phyloP scores from a whole-genome alignment of 805 yeast species.

The Myxozyma sirexii region DNA sequence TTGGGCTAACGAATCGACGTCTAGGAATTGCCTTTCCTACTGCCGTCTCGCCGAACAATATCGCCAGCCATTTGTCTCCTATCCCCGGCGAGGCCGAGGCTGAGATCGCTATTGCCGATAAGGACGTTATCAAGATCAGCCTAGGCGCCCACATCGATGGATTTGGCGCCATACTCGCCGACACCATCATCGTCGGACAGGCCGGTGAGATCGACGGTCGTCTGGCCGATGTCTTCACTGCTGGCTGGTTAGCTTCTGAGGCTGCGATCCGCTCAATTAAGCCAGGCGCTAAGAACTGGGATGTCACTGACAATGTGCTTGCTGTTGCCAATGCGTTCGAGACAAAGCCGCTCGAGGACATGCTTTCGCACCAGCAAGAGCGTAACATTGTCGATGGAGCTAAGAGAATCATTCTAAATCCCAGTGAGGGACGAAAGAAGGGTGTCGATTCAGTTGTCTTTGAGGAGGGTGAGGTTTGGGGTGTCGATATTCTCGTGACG shows the following conservation, averaged over 20 bases:
- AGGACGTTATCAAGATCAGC: conserved; percentile 72
- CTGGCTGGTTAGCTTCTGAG: conserved; percentile 78
- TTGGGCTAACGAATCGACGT: not conserved
- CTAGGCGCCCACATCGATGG: conserved; percentile 80
- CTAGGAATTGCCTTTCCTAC: conserved; percentile 72
- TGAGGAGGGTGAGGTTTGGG: conserved; percentile 76
- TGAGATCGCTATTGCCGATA: conserved; percentile 59
- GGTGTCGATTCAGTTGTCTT: conserved; percentile 67
- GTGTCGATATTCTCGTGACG: conserved; percentile 69
- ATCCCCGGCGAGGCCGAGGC: conserved; percentile 59
- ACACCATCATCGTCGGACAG: conserved; percentile 67
- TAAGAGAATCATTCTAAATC: conserved; percentile 75
- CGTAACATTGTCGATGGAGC: conserved; percentile 71
- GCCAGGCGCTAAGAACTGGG: conserved; percentile 73
- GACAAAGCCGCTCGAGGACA: conserved; percentile 68
- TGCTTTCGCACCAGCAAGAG: conserved; percentile 73
- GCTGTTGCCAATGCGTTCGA: conserved; percentile 63
- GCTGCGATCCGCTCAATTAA: conserved; percentile 71
- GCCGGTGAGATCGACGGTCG: conserved; percentile 51
- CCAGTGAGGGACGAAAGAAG: conserved; percentile 64
- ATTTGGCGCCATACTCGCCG: conserved; percentile 68
- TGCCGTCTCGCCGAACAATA: conserved; percentile 67
- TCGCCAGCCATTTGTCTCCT: conserved; percentile 73
- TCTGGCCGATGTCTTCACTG: conserved; percentile 67
- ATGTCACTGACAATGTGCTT: conserved; percentile 67